Base-by-base conservation (phyloP, 176 grass and related monocot genomes). In the Phoenix roebelenii region DNA sequence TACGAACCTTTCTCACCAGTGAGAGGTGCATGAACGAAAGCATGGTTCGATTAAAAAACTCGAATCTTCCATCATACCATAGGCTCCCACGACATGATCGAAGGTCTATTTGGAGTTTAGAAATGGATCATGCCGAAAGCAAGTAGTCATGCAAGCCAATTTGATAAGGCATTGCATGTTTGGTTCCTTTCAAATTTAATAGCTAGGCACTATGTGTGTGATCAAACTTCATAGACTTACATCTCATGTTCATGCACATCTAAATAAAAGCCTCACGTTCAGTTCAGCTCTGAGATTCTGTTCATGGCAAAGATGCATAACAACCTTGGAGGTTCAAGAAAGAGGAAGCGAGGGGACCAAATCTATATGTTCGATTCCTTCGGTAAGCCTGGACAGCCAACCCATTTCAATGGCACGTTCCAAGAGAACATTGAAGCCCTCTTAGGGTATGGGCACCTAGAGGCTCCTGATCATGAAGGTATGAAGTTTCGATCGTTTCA, bases 401-500 rank as follows among this genome's bases (percentile, higher is more conserved):
- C 81, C 70, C 44, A 73, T 61, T 76, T 97, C 56, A 57, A 63
- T 77, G 81, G 73, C 44, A 61, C 67, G 65, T 91, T 97, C 72
- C 49, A 79, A 54, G 87, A 91, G 62, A 91, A 91, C 65, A 66
- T 97, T 18, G 70, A 74, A 80, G 69, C 62, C 49, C 66, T 91
- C 15, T 72, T 91, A 5, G 70, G 73, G 50, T 84, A 78, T 20
- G 81, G 77, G 23, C 70, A 79, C 51, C 62, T 68, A 15, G 93
- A 97, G 88, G 80, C 72, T 57, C 69, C 70, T 60, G 84, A 18
- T n/a, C 82, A 81, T 53, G 84, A 78, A 1, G 81, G 82, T 56
- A 64, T 76, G 74, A 74, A 65, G 67, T 85, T 79, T 68, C 87
- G 81, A 79, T 92, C 81, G 20, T 97, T 97, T 80, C 84, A 88